These are phyloP conservation scores for Epichloe sp. DNA, from an alignment of 2,329 filamentous ascomycete genomes.

Conservation along the genomic window DNA sequence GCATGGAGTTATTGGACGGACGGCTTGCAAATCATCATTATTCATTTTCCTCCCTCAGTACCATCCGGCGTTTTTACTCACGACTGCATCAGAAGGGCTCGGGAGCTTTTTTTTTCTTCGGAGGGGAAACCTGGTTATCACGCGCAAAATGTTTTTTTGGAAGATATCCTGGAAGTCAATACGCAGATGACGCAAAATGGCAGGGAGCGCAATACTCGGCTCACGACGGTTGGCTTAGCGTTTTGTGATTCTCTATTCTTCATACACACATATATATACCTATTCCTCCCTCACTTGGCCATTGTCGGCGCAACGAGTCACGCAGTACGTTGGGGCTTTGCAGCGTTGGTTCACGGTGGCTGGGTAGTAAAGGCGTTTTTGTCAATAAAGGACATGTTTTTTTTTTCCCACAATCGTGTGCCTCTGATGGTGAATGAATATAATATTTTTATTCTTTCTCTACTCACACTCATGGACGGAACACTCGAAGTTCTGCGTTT, in stretches of 20 bases:
- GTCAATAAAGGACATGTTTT: too few relatives aligned
- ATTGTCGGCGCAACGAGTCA: too few relatives aligned
- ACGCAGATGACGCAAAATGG: not conserved
- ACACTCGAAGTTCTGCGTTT: too few relatives aligned
- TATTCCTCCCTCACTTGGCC: too few relatives aligned
- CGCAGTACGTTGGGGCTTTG: too few relatives aligned
- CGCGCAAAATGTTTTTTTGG: not conserved
- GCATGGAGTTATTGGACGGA: not conserved
- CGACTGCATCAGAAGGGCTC: conserved; percentile 1
- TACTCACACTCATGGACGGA: too few relatives aligned
- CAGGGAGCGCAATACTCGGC: not conserved
- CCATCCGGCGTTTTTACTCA: not conserved
- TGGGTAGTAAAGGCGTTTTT: too few relatives aligned
- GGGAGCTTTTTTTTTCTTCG: not conserved
- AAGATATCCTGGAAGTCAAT: not conserved
- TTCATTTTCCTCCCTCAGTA: not conserved
- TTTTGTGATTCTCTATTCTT: conserved; percentile 14
- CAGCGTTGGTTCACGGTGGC: too few relatives aligned
- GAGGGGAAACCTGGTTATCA: not conserved
- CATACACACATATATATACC: not conserved
- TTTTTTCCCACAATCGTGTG: too few relatives aligned
- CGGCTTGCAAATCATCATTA: not conserved
- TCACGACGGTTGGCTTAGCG: not conserved
- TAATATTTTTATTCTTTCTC: too few relatives aligned
- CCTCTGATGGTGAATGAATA: too few relatives aligned